Percentiles rank a stretch among this genome's conserved stretches.
Evolutionary conservation across 2,329 filamentous ascomycete species (phyloP).

Genomic region (Talaromyces sp.): DNA sequence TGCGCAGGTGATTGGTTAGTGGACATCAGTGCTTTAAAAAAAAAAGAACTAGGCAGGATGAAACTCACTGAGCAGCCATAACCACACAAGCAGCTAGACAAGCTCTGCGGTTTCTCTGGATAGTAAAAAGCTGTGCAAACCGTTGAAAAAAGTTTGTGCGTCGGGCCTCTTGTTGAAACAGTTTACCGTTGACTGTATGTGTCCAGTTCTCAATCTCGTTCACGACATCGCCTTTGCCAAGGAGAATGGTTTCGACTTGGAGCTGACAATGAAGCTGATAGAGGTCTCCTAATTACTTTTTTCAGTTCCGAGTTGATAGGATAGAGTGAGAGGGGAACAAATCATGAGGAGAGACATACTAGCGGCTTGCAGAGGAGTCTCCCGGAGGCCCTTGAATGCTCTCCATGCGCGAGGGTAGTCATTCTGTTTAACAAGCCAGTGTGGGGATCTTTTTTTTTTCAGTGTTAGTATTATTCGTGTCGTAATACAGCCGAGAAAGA

Average conservation of each 20-base stretch:
- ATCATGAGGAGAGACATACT: conserved; percentile 1
- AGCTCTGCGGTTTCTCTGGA: conserved; percentile 14
- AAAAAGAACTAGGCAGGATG: background rate
- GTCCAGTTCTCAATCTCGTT: conserved; percentile 11
- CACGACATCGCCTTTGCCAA: conserved; percentile 7
- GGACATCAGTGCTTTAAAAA: background rate
- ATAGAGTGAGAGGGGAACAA: background rate
- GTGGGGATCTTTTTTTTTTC: conserved; percentile 4
- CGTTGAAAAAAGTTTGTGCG: conserved; percentile 13
- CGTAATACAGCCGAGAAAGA: background rate
- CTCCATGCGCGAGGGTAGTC: conserved; percentile 9
- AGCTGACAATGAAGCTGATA: conserved; percentile 18
- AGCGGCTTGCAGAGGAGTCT: conserved; percentile 15
- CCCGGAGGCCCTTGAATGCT: conserved; percentile 5
- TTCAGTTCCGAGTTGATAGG: background rate
- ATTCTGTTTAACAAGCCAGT: conserved; percentile 12
- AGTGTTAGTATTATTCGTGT: background rate
- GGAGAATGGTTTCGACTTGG: conserved; percentile 11
- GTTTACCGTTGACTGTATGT: background rate
- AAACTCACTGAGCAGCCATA: conserved; percentile 12
- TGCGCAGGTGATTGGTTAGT: background rate
- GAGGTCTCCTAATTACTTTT: conserved; percentile 13
- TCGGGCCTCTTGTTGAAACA: conserved; percentile 4
- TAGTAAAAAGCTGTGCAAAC: conserved; percentile 15
- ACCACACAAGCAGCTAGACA: conserved; percentile 13